A percentile compares a stretch with the other conserved stretches of the same genome.
Evolutionary conservation across 2,329 filamentous ascomycete genomes (phyloP).

Genomic region (Coniochaeta sp.): DNA sequence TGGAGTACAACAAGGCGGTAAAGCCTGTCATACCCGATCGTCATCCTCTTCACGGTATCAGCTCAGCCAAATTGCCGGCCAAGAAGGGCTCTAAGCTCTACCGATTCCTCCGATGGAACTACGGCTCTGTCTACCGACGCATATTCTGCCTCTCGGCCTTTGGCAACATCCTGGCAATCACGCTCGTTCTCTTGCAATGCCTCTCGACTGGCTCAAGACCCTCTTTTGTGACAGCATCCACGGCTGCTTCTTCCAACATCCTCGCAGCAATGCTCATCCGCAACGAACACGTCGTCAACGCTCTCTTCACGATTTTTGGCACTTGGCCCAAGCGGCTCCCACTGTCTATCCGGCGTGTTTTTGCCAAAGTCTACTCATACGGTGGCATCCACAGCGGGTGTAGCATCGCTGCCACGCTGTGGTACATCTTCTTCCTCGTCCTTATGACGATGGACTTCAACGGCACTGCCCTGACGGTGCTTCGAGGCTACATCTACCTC

Average conservation of each 20-base stretch:
- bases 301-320: conserved; percentile 35
- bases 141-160: conserved; percentile 33
- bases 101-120: conserved; percentile 20
- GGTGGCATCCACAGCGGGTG: conserved; percentile 48
- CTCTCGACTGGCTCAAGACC: conserved; percentile 3
- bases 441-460: conserved; percentile 22
- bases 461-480: conserved; percentile 8
- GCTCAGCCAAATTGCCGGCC: conserved; percentile 10
- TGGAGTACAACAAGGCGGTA: neutral
- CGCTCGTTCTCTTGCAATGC: conserved; percentile 8
- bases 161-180: conserved; percentile 22
- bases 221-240: conserved; percentile 12
- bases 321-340: conserved; percentile 21
- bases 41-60: conserved; percentile 9
- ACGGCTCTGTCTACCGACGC: conserved; percentile 28
- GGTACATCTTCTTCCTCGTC: conserved; percentile 32
- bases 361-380: conserved; percentile 45
- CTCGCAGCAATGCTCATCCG: conserved; percentile 38
- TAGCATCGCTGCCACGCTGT: conserved; percentile 37
- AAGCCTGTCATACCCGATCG: conserved; percentile 1
- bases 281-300: conserved; percentile 46
- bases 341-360: conserved; percentile 33
- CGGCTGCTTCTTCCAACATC: conserved; percentile 30
- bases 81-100: conserved; percentile 16
- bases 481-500: conserved; percentile 18